These are phyloP conservation scores for Penicillium bialowiezense DNA, from an alignment of 495 filamentous ascomycete genomes.

Conservation along the genomic window DNA sequence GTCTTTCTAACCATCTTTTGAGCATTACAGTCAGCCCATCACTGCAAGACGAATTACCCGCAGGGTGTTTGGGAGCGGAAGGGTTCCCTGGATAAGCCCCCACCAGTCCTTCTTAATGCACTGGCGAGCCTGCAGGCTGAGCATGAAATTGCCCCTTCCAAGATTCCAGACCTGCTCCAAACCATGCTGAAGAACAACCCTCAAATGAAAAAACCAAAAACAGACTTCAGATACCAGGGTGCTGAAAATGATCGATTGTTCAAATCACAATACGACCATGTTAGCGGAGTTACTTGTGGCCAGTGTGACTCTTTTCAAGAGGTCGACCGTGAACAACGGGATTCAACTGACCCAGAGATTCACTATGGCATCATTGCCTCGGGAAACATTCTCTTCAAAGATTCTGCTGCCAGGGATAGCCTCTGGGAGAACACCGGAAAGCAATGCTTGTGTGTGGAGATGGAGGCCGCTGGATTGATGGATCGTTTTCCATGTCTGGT, in stretches of 20 bases:
- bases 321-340: slow-evolving; percentile 11
- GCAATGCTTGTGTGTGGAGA: no score
- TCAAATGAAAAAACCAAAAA: slow-evolving; percentile 2
- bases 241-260: slow-evolving; percentile 13
- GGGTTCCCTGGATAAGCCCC: slow-evolving; percentile 19
- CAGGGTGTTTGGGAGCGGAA: slow-evolving; percentile 5
- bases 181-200: slow-evolving; percentile 17
- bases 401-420: slow-evolving; percentile 15
- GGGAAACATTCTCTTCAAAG: slow-evolving; percentile 19
- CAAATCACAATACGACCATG: slow-evolving; percentile 5
- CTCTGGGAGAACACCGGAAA: no score
- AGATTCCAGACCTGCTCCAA: slow-evolving; percentile 17
- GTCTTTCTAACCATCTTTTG: no score
- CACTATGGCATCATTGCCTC: slow-evolving; percentile 25
- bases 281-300: not conserved
- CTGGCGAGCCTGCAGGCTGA: slow-evolving; percentile 20
- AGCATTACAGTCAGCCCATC: no score
- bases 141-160: slow-evolving; percentile 14
- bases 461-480: no score
- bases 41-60: no score
- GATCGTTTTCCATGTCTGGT: no score
- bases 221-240: slow-evolving; percentile 8
- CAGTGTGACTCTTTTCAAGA: slow-evolving; percentile 10
- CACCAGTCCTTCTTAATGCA: slow-evolving; percentile 19
- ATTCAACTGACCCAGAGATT: slow-evolving; percentile 13